Evolutionary conservation across 345 rosid species (phyloP).

Genomic region (Clarkia xantiana): DNA sequence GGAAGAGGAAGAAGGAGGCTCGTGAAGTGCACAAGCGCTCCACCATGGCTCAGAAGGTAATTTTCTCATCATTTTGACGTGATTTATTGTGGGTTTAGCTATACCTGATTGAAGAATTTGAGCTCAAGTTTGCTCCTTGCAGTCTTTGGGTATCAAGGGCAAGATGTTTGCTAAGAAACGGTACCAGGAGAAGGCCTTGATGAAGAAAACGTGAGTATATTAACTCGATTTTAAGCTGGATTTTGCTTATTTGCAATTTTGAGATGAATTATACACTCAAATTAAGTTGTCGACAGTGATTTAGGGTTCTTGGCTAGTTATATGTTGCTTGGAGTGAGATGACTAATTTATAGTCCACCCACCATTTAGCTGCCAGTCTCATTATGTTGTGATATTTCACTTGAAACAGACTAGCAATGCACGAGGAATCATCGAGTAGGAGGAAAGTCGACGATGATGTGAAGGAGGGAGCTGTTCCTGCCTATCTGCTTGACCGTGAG

Average conservation of each 20-base stretch:
- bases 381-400: not conserved
- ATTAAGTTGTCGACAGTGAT: not conserved
- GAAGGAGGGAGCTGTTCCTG: conserved; percentile 89
- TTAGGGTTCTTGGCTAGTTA: not conserved
- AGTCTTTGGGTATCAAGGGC: conserved; percentile 70
- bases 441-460: conserved; percentile 82
- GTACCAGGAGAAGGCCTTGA: conserved; percentile 58
- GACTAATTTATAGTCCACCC: not conserved
- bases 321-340: not conserved
- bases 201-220: conserved; percentile 60
- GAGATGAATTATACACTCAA: not conserved
- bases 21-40: conserved; percentile 79
- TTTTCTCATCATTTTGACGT: not conserved
- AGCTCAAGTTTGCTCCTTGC: not conserved
- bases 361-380: not conserved
- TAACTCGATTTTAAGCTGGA: not conserved
- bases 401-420: conserved; percentile 62
- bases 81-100: not conserved
- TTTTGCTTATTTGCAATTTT: not conserved
- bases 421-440: conserved; percentile 73
- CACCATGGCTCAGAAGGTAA: conserved; percentile 47
- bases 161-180: conserved; percentile 66
- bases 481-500: conserved; percentile 93
- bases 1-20: conserved; percentile 86
- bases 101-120: not conserved